These are phyloP conservation scores for Westerdykella aurantiaca DNA, from an alignment of 2,329 filamentous ascomycete species.

Conservation along the genomic window DNA sequence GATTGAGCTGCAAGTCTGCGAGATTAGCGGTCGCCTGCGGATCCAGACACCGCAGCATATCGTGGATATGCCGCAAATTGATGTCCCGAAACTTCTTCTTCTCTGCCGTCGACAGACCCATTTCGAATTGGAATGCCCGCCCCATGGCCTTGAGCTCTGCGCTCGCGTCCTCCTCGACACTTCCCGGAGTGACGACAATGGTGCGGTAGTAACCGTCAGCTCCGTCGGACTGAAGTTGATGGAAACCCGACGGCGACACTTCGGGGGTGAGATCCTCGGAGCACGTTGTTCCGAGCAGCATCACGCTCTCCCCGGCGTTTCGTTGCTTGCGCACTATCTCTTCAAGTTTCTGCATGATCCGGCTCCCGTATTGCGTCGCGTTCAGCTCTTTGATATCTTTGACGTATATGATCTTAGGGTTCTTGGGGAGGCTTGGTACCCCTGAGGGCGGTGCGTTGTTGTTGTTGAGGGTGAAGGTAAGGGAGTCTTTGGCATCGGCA, in stretches of 20 bases:
- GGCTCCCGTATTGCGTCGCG: constrained; percentile 61
- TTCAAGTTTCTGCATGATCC: constrained; percentile 65
- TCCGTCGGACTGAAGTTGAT: constrained; percentile 41
- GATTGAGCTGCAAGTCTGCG: constrained; percentile 18
- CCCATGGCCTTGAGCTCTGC: not conserved
- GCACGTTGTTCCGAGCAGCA: constrained; percentile 73
- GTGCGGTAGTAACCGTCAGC: constrained; percentile 30
- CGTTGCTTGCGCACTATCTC: constrained; percentile 67
- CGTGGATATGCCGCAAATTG: constrained; percentile 60
- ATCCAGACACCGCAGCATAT: constrained; percentile 52
- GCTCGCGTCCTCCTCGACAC: not conserved
- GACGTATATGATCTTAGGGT: constrained; percentile 66
- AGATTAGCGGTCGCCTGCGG: constrained; percentile 24
- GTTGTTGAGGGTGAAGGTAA: constrained; percentile 16
- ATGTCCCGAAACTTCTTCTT: constrained; percentile 41
- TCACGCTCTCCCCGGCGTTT: constrained; percentile 62
- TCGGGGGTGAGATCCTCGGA: constrained; percentile 45
- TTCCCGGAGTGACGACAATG: constrained; percentile 25
- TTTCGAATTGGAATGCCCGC: not conserved
- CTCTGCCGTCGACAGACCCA: constrained; percentile 9
- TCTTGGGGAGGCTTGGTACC: constrained; percentile 17
- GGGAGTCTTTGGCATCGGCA: constrained; percentile 7
- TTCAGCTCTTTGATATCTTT: constrained; percentile 76
- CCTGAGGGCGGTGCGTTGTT: constrained; percentile 13
- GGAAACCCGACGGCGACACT: constrained; percentile 41